Evolutionary conservation across 441 rosid species (phyloP), one percentile per base, ranked within the genome.

Genomic region (Biscutella laevigata): DNA sequence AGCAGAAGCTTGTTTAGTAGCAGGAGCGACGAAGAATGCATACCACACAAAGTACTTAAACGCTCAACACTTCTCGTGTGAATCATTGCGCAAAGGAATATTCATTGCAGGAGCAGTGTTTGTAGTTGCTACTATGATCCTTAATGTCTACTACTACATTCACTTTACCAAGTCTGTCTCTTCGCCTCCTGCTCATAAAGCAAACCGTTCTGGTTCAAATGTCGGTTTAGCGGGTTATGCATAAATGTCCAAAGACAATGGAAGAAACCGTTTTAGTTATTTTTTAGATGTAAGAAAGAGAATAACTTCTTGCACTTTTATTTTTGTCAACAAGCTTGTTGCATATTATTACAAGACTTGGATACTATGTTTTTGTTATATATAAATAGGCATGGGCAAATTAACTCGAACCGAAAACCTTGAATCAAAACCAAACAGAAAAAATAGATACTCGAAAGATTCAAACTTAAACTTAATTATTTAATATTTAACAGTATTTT

Each of bases 1-100:
- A 47, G 96, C 96, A 4, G 98, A 87, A 75, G 92, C 94, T 26
- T 91, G 98, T 61, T 74, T 85, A 39, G 66, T 91, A 41, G 98
- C 90, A 0, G 96, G 98, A 56, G 98, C 98, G 1, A 70, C 77
- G 0, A 80, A 77, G 69, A 91, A 91, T 52, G 98, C 98, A 5
- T 87, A 87, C 60, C 95, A 87, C 79, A 91, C 98, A 32, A 85
- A 84, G 80, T 90, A 84, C 57, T 73, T 88, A 12, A 81, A 72
- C 47, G 86, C 90, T 1, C 82, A 85, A 60, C 79, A 84, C 43
- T 71, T 91, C 62, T 78, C 98, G 1, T 91, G 98, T 19, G 88
- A 77, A 19, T 54, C 96, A 17, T 67, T 91, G 64, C 69, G 96
- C 46, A 87, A 85, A 74, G 96, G 96, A 5, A 80, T 91, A 28